Conservation (phyloP, 1,284 basidiomycete genomes). For the Sanghuangporus sanghuang region DNA sequence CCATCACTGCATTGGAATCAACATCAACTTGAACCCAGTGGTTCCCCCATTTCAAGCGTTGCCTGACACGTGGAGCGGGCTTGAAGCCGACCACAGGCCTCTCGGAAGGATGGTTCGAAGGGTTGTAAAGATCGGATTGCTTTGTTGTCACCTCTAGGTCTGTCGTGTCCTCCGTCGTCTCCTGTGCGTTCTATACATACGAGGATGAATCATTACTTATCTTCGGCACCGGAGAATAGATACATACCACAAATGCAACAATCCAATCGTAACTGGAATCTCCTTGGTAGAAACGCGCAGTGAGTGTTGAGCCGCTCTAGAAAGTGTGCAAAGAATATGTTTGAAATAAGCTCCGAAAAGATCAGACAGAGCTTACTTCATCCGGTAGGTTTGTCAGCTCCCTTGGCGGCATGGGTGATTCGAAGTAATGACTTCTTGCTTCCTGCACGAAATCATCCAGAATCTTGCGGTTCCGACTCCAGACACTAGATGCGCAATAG, state of each 20-base stretch:
- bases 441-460: slow-evolving; percentile 17
- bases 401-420: slow-evolving; percentile 10
- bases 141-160: slow-evolving; percentile 15
- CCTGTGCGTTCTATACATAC: neutral
- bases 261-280: slow-evolving; percentile 16
- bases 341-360: neutral
- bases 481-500: slow-evolving; percentile 4
- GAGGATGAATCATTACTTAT: neutral
- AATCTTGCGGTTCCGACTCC: slow-evolving; percentile 17
- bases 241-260: slow-evolving; percentile 11
- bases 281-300: slow-evolving; percentile 9
- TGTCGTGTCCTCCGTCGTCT: neutral
- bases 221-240: neutral
- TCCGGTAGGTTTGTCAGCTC: slow-evolving; percentile 7
- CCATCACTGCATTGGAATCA: neutral
- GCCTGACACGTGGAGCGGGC: slow-evolving; percentile 7
- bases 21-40: slow-evolving; percentile 15
- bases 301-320: slow-evolving; percentile 8
- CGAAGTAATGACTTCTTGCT: slow-evolving; percentile 14
- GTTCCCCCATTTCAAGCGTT: slow-evolving; percentile 10
- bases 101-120: neutral
- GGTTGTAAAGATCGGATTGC: slow-evolving; percentile 3
- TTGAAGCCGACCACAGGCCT: slow-evolving; percentile 9
- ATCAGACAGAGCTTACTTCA: neutral
- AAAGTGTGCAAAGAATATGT: neutral